Evolutionary conservation across 2,329 filamentous ascomycete genomes (phyloP), one percentile per base, ranked within the genome.

Genomic region (Stagonosporopsis cucurbitacearum): DNA sequence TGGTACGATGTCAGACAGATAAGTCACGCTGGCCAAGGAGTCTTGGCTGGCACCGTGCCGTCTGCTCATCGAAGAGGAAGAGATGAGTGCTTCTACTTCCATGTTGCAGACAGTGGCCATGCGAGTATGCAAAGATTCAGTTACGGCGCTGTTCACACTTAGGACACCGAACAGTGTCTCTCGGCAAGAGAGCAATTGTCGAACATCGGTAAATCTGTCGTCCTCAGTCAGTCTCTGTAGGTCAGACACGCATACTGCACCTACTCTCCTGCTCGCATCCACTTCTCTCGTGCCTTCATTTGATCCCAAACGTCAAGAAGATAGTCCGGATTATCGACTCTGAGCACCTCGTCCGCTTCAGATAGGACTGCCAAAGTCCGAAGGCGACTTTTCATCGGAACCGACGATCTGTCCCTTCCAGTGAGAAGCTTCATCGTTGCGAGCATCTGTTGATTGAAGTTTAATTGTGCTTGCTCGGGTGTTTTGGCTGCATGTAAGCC

Each of bases 21-120:
- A 87, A 2, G 93, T 95, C 12, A 92, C 90, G 12, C 92, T 86
- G 60, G 92, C 93, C 23, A 99, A 78, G 0, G 92, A 94, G 66
- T 96, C 92, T 70, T 98, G 93, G 1, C 90, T 84, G 4, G 89
- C 89, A 58, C 88, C 88, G 66, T 97, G 93, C 60, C 87, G 88
- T 41, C 92, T 86, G 64, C 90, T 91, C 22, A 96, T 84, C 5
- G 82, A 80, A 0, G 94, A 89, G 6, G 91, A 89, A 40, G 88
- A 81, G 3, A 96, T 80, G 66, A 96, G 85, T n/a, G 88, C 86
- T 58, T 89, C 85, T 3, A 92, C 86, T 75, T 98, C 90, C 41
- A 91, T 81, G 6, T 90, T 79, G 33, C 88, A 86, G 15, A 89
- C 84, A 48, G 89, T 84, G 11, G 82, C 82, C 0, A 82, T 79